Evolutionary conservation across 495 filamentous ascomycete species (phyloP).

Genomic region (Annulohypoxylon maeteangense): DNA sequence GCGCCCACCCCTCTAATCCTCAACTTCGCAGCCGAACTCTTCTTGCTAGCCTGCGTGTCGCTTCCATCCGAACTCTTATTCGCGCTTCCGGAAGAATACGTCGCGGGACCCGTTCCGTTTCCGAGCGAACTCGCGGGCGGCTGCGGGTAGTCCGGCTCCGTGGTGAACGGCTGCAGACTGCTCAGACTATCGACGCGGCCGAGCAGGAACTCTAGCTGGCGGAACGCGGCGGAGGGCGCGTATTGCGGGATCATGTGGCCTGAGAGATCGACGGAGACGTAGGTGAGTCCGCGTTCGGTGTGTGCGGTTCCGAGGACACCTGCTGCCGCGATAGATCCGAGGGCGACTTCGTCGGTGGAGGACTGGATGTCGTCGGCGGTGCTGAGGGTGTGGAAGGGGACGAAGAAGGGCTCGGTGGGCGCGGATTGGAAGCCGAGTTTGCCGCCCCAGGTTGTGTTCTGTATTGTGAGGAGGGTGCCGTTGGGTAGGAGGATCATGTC

Average conservation of each 20-base stretch:
- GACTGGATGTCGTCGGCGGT: conserved; percentile 31
- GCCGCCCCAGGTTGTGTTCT: conserved; percentile 88
- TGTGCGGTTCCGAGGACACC: conserved; percentile 51
- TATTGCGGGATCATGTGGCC: conserved; percentile 53
- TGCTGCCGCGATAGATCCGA: conserved; percentile 40
- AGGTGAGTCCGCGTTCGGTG: conserved; percentile 53
- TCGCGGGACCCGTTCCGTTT: conserved; percentile 46
- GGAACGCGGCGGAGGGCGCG: conserved; percentile 50
- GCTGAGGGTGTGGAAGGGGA: conserved; percentile 67
- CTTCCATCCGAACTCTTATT: not conserved
- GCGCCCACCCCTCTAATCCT: not conserved
- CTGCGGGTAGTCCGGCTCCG: conserved; percentile 38
- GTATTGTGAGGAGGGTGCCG: conserved; percentile 77
- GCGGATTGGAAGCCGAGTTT: conserved; percentile 71
- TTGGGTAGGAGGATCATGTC: conserved; percentile 72
- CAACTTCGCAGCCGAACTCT: not conserved
- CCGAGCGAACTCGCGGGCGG: conserved; percentile 40
- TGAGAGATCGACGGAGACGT: conserved; percentile 46
- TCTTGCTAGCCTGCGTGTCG: not conserved
- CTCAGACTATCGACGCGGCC: conserved; percentile 49
- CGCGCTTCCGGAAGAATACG: not conserved
- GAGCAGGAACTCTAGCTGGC: conserved; percentile 53
- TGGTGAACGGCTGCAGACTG: conserved; percentile 47
- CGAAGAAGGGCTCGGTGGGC: conserved; percentile 70
- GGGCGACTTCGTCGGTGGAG: conserved; percentile 35